Evolutionary conservation across 495 filamentous ascomycete species (phyloP).

Genomic region (Aspergillus cristatus): DNA sequence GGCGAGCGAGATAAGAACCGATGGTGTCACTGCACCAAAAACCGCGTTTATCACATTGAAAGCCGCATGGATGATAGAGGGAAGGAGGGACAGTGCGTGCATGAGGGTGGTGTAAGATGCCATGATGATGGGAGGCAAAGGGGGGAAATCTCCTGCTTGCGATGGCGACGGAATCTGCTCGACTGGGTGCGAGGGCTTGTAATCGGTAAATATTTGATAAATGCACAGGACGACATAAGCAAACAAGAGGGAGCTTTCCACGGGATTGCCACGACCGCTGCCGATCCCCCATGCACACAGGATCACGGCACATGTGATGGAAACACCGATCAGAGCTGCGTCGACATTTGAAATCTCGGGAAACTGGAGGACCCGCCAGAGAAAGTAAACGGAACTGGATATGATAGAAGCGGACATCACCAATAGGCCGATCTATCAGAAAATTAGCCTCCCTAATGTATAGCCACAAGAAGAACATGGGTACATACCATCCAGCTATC

Average conservation of each 20-base stretch:
- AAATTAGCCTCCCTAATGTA: conserved; percentile 15
- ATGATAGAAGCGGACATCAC: conserved; percentile 83
- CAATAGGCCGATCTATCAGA: conserved; percentile 69
- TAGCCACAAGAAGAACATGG: conserved; percentile 1
- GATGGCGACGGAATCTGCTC: conserved; percentile 44
- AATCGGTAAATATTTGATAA: conserved; percentile 99
- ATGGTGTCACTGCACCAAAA: conserved; percentile 86
- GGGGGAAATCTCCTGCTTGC: conserved; percentile 74
- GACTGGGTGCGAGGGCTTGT: conserved; percentile 62
- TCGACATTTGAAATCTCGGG: conserved; percentile 91
- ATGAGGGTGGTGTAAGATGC: conserved; percentile 91
- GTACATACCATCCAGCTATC: conserved; percentile 91
- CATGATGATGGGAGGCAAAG: conserved; percentile 94
- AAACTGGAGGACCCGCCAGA: conserved; percentile 90
- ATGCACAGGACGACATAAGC: conserved; percentile 95
- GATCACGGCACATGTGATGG: conserved; percentile 84
- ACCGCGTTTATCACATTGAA: conserved; percentile 84
- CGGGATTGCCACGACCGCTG: conserved; percentile 87
- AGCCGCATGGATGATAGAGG: conserved; percentile 70
- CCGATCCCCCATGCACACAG: conserved; percentile 91
- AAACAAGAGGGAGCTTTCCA: conserved; percentile 92
- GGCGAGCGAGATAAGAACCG: conserved; percentile 84
- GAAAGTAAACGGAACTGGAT: conserved; percentile 89
- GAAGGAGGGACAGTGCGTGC: conserved; percentile 73
- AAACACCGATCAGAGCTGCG: conserved; percentile 82